Evolutionary conservation across 148 eudicot species (phyloP), one percentile per base, ranked within the genome.

Genomic region (Gaultheria prostrata): DNA sequence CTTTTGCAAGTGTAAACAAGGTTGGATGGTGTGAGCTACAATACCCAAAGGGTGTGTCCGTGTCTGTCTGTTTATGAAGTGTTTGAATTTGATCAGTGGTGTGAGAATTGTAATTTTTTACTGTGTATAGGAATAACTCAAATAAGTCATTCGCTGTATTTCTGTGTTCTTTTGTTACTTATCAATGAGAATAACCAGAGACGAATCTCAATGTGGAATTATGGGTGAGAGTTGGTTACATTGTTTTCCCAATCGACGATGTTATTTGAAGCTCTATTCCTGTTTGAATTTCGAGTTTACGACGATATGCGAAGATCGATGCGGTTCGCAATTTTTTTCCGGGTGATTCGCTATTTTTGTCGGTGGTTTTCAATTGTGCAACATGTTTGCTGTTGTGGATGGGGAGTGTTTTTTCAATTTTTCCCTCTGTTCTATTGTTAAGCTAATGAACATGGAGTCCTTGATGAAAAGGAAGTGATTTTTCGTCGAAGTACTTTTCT

Each of bases 1-100:
- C 28, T 24, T 49, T 76, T 11, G 30, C 84, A 71, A 72, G 65
- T 82, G 84, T 82, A 72, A 71, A 72, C 65, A 46, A 67, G 63
- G 21, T 70, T 21, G 56, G 76, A 45, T 43, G 39, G n/a, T 81
- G 28, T 30, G 59, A 81, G 63, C 18, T 70, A 35, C 45, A 12
- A 28, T 4, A 7, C 26, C 21, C 15, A 10, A 45, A 51, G 17
- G 17, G 17, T 67, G 72, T 13, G 72, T 67, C 72, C 0, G 63
- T 26, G 18, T 30, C 57, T 65, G 59, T 70, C 77, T 49, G 61
- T 30, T 30, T 49, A 21, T 48, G 46, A 46, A 28, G 43, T 35
- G 57, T 43, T 24, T 8, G 61, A 59, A 43, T 39, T 17, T 83
- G 57, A 54, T 57, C 57, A 15, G n/a, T 57, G 57, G 35, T 83